A percentile compares a stretch with the other conserved stretches of the same genome.
These are phyloP conservation scores for Hemisphaericaspora lyxosophila DNA, from an alignment of 1,139 yeast genomes.

Conservation along the genomic window DNA sequence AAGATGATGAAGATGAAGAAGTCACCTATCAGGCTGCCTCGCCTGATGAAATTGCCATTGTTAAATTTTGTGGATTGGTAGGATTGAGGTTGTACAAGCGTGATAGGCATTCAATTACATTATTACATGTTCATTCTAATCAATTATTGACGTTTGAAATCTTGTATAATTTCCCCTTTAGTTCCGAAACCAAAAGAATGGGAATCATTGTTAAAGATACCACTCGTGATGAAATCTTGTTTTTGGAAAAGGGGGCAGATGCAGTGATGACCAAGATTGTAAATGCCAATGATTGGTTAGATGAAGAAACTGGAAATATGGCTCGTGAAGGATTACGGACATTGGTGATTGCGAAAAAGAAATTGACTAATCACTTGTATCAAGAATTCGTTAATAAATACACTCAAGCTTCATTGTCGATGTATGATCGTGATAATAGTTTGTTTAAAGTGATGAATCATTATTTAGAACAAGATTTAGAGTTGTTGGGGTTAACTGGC, in stretches of 20 bases:
- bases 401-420: conserved; percentile 69
- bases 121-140: conserved; percentile 64
- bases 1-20: conserved; percentile 11
- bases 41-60: conserved; percentile 98
- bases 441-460: conserved; percentile 69
- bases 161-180: conserved; percentile 86
- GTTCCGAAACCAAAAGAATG: conserved; percentile 95
- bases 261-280: conserved; percentile 91
- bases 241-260: conserved; percentile 94
- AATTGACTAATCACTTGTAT: conserved; percentile 52
- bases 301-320: conserved; percentile 96
- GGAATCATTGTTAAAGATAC: conserved; percentile 77
- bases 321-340: conserved; percentile 98
- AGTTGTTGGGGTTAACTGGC: conserved; percentile 89
- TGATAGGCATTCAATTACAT: conserved; percentile 72
- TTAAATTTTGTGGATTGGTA: conserved; percentile 82
- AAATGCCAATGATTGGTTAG: conserved; percentile 88
- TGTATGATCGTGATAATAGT: conserved; percentile 72
- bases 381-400: conserved; percentile 65
- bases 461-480: conserved; percentile 79
- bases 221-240: conserved; percentile 70
- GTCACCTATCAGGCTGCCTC: conserved; percentile 94
- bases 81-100: conserved; percentile 79
- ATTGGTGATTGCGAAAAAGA: conserved; percentile 84
- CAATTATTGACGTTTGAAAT: conserved; percentile 61